These are phyloP conservation scores for Pichia sp. DNA, from an alignment of 1,139 yeast genomes.

Conservation along the genomic window DNA sequence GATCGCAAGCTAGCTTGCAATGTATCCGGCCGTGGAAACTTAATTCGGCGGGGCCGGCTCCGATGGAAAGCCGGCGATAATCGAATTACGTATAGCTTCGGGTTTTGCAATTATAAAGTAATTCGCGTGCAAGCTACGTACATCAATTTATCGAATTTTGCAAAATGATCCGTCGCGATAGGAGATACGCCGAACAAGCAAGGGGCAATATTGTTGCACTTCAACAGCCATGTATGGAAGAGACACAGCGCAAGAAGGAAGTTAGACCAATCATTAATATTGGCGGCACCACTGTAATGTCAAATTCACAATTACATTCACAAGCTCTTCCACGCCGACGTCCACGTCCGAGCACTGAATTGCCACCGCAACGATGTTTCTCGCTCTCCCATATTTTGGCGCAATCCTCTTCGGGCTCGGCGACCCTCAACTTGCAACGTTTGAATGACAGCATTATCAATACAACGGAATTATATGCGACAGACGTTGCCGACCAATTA, in stretches of 20 bases:
- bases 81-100: neutral
- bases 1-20: neutral
- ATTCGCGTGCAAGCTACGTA: too few species aligned
- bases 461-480: conserved; percentile 6
- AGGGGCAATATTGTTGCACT: too few species aligned
- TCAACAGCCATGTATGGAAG: too few species aligned
- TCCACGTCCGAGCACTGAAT: conserved; percentile 3
- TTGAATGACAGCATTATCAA: conserved; percentile 9
- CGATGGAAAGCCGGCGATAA: neutral
- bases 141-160: too few species aligned
- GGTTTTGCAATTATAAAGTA: too few species aligned
- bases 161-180: too few species aligned
- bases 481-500: conserved; percentile 13
- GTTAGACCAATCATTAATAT: too few species aligned
- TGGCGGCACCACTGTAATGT: neutral
- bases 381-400: conserved; percentile 10
- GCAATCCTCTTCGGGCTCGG: conserved; percentile 1
- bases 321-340: too few species aligned
- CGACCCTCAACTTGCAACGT: conserved; percentile 2
- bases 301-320: too few species aligned
- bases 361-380: conserved; percentile 12
- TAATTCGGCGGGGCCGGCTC: neutral
- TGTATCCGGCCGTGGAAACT: too few species aligned
- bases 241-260: too few species aligned
- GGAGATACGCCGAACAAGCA: too few species aligned